Percentiles rank a stretch among this genome's conserved stretches.
Conservation (phyloP, 768 basidiomycete genomes). For the Neoboletus brunneissimus region DNA sequence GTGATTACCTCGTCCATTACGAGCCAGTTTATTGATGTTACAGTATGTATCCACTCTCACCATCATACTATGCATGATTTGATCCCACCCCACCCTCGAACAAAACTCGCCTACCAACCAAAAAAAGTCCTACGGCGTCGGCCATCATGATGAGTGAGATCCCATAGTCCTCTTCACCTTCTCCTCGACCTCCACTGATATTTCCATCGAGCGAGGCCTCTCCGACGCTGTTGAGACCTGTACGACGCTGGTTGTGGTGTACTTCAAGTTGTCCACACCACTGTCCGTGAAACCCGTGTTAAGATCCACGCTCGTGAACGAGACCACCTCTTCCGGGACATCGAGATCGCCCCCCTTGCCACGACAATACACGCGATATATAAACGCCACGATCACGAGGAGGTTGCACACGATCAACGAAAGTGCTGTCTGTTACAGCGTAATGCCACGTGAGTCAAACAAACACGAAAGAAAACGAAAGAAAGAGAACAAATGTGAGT, state of each 20-base stretch:
- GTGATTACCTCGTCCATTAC: no score
- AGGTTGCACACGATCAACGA: slow-evolving; percentile 26
- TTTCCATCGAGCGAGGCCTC: not conserved
- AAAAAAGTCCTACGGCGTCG: not conserved
- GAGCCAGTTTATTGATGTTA: no score
- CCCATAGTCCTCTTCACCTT: not conserved
- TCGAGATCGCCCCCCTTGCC: slow-evolving; percentile 4
- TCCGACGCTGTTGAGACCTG: not conserved
- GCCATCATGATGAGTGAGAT: not conserved
- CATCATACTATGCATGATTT: not conserved
- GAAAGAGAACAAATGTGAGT: no score
- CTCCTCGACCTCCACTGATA: not conserved
- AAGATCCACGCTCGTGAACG: slow-evolving; percentile 20
- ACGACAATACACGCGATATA: slow-evolving; percentile 15
- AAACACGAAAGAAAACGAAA: no score
- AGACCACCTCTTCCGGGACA: not conserved
- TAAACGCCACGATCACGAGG: slow-evolving; percentile 25
- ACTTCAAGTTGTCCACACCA: not conserved
- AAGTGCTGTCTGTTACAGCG: slow-evolving; percentile 16
- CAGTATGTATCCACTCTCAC: not conserved
- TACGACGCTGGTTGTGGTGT: not conserved
- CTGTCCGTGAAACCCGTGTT: not conserved
- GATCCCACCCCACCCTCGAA: not conserved
- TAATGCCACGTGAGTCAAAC: not conserved
- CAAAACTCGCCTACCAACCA: not conserved